Conservation (phyloP, 192 early-diverging fungal genomes). For the Podochytrium sp. region DNA sequence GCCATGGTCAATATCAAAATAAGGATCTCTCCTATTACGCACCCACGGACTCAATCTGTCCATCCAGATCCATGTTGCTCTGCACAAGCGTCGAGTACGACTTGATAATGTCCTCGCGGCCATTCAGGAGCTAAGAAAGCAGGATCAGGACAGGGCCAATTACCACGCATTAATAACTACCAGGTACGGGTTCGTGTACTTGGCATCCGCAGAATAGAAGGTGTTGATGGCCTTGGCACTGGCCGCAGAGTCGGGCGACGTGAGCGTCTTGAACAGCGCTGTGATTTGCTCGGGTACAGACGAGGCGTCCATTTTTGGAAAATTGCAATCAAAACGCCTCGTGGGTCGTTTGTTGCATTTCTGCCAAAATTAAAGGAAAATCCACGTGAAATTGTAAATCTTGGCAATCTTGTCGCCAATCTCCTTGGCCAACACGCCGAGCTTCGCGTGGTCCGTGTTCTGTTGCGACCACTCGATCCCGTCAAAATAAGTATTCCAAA, state of each 20-base stretch:
- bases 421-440: conserved; percentile 40
- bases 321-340: background rate
- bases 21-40: background rate
- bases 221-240: conserved; percentile 27
- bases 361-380: background rate
- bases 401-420: conserved; percentile 19
- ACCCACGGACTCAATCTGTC: conserved; percentile 40
- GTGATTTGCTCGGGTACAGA: conserved; percentile 10
- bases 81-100: conserved; percentile 42
- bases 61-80: conserved; percentile 44
- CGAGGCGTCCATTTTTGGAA: conserved; percentile 24
- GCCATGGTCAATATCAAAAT: background rate
- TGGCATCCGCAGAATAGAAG: conserved; percentile 36
- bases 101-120: conserved; percentile 49
- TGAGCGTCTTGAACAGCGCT: conserved; percentile 17
- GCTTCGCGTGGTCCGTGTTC: conserved; percentile 54
- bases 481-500: too few species aligned
- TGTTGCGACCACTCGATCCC: conserved; percentile 70
- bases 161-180: conserved; percentile 21
- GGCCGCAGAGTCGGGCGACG: background rate
- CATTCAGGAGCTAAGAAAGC: conserved; percentile 34
- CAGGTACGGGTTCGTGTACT: conserved; percentile 52
- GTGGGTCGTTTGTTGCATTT: background rate
- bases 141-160: background rate
- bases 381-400: background rate